Percentiles rank a stretch among this genome's conserved stretches.
These are phyloP conservation scores for Sphaerostilbella broomeana DNA, from an alignment of 2,329 filamentous ascomycete species.

Conservation along the genomic window DNA sequence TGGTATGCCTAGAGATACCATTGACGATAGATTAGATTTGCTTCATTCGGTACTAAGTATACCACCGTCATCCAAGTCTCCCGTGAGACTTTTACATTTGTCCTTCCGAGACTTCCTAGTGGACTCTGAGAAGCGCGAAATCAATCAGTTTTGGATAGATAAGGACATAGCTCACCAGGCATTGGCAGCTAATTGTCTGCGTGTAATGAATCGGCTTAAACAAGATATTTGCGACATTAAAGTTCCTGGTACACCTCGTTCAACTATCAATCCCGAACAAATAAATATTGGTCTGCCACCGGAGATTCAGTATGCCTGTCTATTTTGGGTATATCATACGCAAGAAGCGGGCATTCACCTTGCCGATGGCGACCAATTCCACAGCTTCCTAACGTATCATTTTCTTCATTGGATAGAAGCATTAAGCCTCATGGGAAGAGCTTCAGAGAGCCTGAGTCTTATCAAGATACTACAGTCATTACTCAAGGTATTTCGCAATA, in stretches of 20 bases:
- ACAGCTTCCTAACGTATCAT: not conserved
- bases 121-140: not conserved
- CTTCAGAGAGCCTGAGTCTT: not conserved
- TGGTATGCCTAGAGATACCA: not conserved
- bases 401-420: not conserved
- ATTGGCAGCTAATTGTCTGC: not conserved
- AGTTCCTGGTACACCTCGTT: not conserved
- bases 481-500: not conserved
- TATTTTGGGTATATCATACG: not conserved
- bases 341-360: fast-evolving
- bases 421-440: not conserved
- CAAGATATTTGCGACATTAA: not conserved
- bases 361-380: not conserved
- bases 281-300: not conserved
- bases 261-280: not conserved
- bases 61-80: not conserved
- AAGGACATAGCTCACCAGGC: not conserved
- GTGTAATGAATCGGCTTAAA: not conserved
- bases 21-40: not conserved
- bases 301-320: not conserved
- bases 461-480: not conserved
- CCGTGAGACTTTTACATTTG: not conserved
- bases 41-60: not conserved
- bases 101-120: slow-evolving; percentile 1
- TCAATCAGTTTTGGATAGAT: not conserved